Base-by-base conservation (phyloP, 2,329 filamentous ascomycete genomes). In the Talaromyces sp. region DNA sequence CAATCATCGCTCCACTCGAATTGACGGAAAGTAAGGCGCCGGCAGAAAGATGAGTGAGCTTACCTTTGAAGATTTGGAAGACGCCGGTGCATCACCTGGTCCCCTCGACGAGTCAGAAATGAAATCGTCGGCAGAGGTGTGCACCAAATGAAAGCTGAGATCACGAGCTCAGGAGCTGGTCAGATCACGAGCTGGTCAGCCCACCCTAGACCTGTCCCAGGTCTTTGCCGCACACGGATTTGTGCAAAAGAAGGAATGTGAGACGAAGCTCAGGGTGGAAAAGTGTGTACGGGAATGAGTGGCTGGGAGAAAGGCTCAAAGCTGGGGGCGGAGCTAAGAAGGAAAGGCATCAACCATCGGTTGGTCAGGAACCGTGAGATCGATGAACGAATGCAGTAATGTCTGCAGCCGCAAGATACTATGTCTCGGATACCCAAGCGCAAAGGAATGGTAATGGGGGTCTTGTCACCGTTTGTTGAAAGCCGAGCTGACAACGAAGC, bases 401-500 rank as follows among this genome's bases (percentile, higher is more conserved):
- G 58, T 31, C 48, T 61, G 40, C 25, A 23, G 48, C 39, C 48
- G 39, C 16, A 33, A 54, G 35, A 56, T 52, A 23, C 56, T 50
- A 44, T 39, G 52, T 7, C n/a, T 40, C 42, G 23, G 57, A 59
- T 35, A 44, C 54, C 57, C 57, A 48, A 31, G 28, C 35, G 16
- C 55, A 16, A 59, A 40, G 57, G n/a, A n/a, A n/a, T n/a, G n/a
- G n/a, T n/a, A 46, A 37, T 48, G 39, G 57, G 52, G 28, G 52
- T 42, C 55, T 62, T 40, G 52, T 35, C 52, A 57, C 60, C 52
- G 42, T 50, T 57, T 28, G 60, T 48, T 40, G 39, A 48, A 58
- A 39, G 57, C 57, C 40, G 18, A 48, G 42, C 31, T 50, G 57
- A 25, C 40, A 42, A 48, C 52, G 40, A 62, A 40, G 23, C 21